These are phyloP conservation scores for Rhodotorula kratochvilovae DNA, from an alignment of 768 basidiomycete genomes.

Conservation along the genomic window DNA sequence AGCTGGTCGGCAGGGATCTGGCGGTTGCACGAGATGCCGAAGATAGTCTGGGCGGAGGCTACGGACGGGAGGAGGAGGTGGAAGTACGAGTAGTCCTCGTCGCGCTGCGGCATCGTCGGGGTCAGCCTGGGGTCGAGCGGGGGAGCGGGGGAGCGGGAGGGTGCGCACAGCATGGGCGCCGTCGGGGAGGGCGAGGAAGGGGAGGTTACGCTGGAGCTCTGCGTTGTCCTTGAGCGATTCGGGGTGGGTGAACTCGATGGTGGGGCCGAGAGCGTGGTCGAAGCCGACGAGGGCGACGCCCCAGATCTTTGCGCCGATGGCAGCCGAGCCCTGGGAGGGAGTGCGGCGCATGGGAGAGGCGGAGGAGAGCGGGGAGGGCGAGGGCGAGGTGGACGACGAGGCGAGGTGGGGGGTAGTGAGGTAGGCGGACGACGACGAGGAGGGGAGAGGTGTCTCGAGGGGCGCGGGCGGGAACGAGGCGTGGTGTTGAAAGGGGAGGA, in stretches of 20 bases:
- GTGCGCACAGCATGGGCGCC: constrained; percentile 88
- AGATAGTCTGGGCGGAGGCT: constrained; percentile 65
- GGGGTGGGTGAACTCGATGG: constrained; percentile 62
- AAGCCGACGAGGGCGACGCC: constrained; percentile 41
- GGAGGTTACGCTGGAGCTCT: constrained; percentile 75
- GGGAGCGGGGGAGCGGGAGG: background rate
- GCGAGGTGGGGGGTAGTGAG: background rate
- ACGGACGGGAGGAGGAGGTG: constrained; percentile 57
- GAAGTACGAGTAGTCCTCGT: constrained; percentile 96
- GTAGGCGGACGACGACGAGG: background rate
- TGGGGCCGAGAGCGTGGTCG: constrained; percentile 71
- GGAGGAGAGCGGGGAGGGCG: background rate
- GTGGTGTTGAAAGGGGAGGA: background rate
- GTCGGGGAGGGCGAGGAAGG: constrained; percentile 93
- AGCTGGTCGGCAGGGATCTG: constrained; percentile 79
- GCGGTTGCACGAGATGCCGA: constrained; percentile 95
- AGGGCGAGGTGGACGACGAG: background rate
- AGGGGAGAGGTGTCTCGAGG: constrained; percentile 46
- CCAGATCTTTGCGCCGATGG: constrained; percentile 4
- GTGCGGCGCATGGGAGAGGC: background rate
- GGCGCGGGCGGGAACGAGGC: background rate
- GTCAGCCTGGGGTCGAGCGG: background rate
- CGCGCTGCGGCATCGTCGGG: constrained; percentile 55
- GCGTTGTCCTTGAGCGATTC: constrained; percentile 68
- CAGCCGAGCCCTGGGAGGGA: background rate